Base-by-base conservation (phyloP, 78 protist genomes). In the Dictyostelium capitatum region DNA sequence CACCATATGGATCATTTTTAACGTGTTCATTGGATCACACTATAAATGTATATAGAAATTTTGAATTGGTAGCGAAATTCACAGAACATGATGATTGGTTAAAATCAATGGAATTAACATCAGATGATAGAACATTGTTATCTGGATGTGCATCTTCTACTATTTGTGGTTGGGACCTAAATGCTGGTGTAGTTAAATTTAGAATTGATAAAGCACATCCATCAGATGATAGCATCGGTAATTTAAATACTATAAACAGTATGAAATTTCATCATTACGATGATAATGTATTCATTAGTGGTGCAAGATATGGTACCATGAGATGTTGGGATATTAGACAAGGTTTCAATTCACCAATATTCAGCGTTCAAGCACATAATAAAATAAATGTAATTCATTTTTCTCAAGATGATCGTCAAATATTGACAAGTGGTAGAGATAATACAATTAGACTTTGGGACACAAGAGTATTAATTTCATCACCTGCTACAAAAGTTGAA, bases 1-100 rank as follows among this genome's bases (percentile, higher is more conserved):
- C 89, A 51, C 65, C 80, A 8, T 80, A 80, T 48, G 51, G 30
- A 51, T 81, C 95, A 46, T 79, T 90, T 47, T 7, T 90, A 46
- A 48, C 95, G 20, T 81, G 95, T 53, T 90, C 95, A 37, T 20
- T 90, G 10, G 95, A 90, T 62, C 82, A 80, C 28, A 50, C 95
- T 0, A 90, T 90, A 6, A 90, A 90, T 10, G 43, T 83, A 2
- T 90, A 82, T 62, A 46, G 25, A 73, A 54, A 79, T 30, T 73
- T 80, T n/a, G 20, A 46, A 80, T 59, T 72, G 20, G 37, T 43
- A 54, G 15, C 80, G 25, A 69, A 37, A 32, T n/a, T 90, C 5
- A 69, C 64, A 17, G 89, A 69, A 25, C 87, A 90, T 30, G 43
- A 78, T n/a, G 95, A 90, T 53, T 90, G 95, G 95, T 47, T 90